A percentile compares a stretch with the other conserved stretches of the same genome.
Conservation (phyloP, 768 basidiomycete genomes). For the Auriscalpium vulgare region DNA sequence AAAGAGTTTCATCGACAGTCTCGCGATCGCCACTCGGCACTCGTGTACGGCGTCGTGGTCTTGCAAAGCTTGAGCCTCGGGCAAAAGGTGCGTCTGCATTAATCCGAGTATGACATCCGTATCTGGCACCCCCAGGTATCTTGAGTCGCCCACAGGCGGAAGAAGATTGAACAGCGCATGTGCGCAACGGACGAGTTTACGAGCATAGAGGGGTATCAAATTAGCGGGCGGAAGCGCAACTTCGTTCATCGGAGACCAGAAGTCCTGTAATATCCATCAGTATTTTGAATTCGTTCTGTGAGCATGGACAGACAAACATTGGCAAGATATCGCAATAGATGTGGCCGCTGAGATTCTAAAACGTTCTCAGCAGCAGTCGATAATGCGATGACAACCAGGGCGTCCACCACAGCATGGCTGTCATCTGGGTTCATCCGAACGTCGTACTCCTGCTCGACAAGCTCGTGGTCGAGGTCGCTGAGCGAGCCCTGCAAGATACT, state of each 20-base stretch:
- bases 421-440: slow-evolving; percentile 18
- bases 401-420: slow-evolving; percentile 31
- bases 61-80: slow-evolving; percentile 37
- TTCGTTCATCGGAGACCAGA: neutral
- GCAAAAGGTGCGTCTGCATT: slow-evolving; percentile 39
- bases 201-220: slow-evolving; percentile 36
- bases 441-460: slow-evolving; percentile 45
- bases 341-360: slow-evolving; percentile 34
- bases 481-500: slow-evolving; percentile 39
- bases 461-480: slow-evolving; percentile 38
- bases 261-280: neutral
- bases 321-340: slow-evolving; percentile 40
- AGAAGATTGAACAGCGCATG: slow-evolving; percentile 26
- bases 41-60: slow-evolving; percentile 22
- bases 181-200: slow-evolving; percentile 37
- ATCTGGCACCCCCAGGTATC: slow-evolving; percentile 15
- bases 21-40: slow-evolving; percentile 31
- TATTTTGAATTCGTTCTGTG: neutral
- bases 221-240: slow-evolving; percentile 32
- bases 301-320: slow-evolving; percentile 30
- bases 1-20: slow-evolving; percentile 35
- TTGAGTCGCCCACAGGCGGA: slow-evolving; percentile 13
- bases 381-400: slow-evolving; percentile 34
- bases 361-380: slow-evolving; percentile 43
- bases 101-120: slow-evolving; percentile 27